Evolutionary conservation across 805 yeast species (phyloP), one percentile per base, ranked within the genome.

Genomic region (Zygosaccharomyces lentus): DNA sequence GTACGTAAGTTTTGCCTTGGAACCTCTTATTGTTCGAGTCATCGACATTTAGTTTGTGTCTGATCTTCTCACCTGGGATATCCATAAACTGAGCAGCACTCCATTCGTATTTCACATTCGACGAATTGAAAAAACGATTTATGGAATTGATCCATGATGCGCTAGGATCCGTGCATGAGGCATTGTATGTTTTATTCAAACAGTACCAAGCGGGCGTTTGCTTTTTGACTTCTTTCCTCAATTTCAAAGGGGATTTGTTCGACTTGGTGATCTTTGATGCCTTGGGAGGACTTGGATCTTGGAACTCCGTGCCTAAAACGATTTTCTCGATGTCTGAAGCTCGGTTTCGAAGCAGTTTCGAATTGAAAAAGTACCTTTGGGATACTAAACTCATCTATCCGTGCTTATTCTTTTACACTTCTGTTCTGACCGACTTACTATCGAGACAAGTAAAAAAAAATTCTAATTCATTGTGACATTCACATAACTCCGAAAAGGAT

Each of bases 21-120:
- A 49, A 50, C 15, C 61, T 65, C 26, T 59, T 59, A 3, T 62
- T 63, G 9, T 65, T 63, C 40, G 59, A 52, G 6, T 37, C 38
- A 15, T 48, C 45, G 10, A 34, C 34, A 16, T 36, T 43, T 8
- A 41, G 37, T 21, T 50, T 45, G 10, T 40, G 45, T 31, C 47
- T 54, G 15, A 51, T 46, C 36, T 45, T 49, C 32, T 62, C 65
- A 21, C 61, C 62, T 1, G 88, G 91, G 4, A 84, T 78, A 16
- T 78, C 76, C 9, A 65, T 53, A 49, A 75, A 81, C 5, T 67
- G 61, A 6, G 72, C 74, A 16, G 76, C 68, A 12, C 83, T 74
- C 88, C 89, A 83, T 53, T 82, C 86, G 34, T 78, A 68, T 17
- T 63, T 60, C 2, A 77, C 70, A 15, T 66, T 66, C 0, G 81